Evolutionary conservation across 306 rosid species (phyloP).

Genomic region (Fagus crenata): DNA sequence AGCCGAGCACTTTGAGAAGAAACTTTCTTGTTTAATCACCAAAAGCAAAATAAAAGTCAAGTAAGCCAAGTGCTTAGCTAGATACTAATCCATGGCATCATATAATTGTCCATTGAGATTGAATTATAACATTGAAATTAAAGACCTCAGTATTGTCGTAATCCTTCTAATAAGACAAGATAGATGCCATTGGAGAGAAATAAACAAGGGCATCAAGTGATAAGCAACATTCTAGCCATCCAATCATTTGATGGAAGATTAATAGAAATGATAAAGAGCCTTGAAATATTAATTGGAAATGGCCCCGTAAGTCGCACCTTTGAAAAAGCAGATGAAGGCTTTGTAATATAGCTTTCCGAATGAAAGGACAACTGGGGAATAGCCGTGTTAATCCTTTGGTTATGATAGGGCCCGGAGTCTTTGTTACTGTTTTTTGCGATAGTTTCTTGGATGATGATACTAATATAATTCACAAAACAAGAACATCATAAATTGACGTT

Average conservation of each 20-base stretch:
- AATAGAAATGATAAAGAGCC: slow-evolving; percentile 3
- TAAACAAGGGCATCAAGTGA: slow-evolving; percentile 18
- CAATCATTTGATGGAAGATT: slow-evolving; percentile 29
- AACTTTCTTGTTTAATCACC: slow-evolving; percentile 22
- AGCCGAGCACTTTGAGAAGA: slow-evolving; percentile 10
- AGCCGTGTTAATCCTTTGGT: slow-evolving; percentile 3
- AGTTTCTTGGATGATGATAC: slow-evolving; percentile 29
- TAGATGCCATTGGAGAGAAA: slow-evolving; percentile 14
- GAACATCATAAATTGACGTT: neutral
- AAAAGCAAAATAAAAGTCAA: slow-evolving; percentile 1
- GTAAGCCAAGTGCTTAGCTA: neutral
- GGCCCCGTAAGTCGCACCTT: slow-evolving; percentile 5
- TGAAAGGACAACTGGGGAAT: slow-evolving; percentile 10
- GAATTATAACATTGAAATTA: neutral
- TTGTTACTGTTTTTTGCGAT: neutral
- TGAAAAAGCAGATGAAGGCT: slow-evolving; percentile 11
- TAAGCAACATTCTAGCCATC: slow-evolving; percentile 38
- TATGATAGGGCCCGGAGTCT: slow-evolving; percentile 7
- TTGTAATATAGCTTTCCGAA: slow-evolving; percentile 21
- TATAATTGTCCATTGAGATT: slow-evolving; percentile 21
- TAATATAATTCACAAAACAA: too few relatives aligned
- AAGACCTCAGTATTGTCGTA: neutral
- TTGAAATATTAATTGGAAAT: slow-evolving; percentile 27
- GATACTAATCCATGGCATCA: slow-evolving; percentile 22
- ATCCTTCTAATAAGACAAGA: slow-evolving; percentile 41